A percentile compares a stretch with the other conserved stretches of the same genome.
Conservation (phyloP, 805 yeast genomes). For the Torulaspora delbrueckii region DNA sequence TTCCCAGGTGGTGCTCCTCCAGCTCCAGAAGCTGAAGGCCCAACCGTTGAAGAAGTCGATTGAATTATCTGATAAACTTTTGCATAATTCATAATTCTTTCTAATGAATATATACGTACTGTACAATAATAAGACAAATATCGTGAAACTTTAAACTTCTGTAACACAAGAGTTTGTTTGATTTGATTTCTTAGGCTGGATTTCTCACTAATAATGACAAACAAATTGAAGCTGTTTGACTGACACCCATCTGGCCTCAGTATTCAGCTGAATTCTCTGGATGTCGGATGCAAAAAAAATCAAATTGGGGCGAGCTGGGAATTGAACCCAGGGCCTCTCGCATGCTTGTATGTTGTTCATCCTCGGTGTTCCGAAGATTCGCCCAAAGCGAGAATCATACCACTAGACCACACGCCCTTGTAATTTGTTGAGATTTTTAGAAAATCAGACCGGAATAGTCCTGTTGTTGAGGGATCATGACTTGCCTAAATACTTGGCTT, state of each 20-base stretch:
- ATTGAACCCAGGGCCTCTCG: conserved; percentile 63
- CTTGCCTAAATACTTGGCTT: too few relatives aligned
- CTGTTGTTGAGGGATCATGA: too few relatives aligned
- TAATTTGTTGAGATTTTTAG: neutral
- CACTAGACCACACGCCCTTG: conserved; percentile 33
- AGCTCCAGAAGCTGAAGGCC: conserved; percentile 57
- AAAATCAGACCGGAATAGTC: neutral
- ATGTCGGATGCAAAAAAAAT: conserved; percentile 1
- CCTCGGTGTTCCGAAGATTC: conserved; percentile 11
- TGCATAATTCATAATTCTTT: conserved; percentile 7
- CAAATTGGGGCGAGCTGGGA: conserved; percentile 44
- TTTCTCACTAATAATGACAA: too few relatives aligned
- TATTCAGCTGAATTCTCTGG: too few relatives aligned
- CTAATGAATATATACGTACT: conserved; percentile 10
- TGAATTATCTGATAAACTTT: conserved; percentile 33
- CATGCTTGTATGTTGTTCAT: conserved; percentile 29
- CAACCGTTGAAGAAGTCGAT: conserved; percentile 82
- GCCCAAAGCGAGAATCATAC: conserved; percentile 34
- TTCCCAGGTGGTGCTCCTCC: conserved; percentile 63
- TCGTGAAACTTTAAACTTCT: neutral
- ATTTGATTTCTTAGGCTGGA: too few relatives aligned
- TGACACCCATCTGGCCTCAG: too few relatives aligned
- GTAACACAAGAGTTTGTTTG: too few relatives aligned
- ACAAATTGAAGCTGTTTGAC: too few relatives aligned
- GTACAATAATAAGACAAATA: conserved; percentile 7